Evolutionary conservation across 768 basidiomycete species (phyloP).

Genomic region (Hericium rajendrae): DNA sequence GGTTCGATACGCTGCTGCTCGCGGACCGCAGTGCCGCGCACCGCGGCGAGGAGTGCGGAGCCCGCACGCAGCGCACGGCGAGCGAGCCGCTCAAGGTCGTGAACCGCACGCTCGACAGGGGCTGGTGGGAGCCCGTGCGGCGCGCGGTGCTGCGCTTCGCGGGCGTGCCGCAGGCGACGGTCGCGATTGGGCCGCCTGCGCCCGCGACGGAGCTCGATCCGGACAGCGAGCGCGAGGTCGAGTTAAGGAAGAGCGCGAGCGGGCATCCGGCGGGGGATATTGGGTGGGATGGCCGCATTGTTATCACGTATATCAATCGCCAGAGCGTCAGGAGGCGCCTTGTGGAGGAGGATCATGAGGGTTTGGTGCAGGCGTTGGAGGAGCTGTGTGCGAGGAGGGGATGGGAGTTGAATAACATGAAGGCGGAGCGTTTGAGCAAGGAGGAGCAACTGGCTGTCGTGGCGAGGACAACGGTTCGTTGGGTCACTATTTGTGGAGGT

Average conservation of each 20-base stretch:
- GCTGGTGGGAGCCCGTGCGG: conserved; percentile 77
- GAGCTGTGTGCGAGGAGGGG: conserved; percentile 33
- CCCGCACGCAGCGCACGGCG: conserved; percentile 60
- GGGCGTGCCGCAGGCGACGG: conserved; percentile 30
- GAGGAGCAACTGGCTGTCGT: conserved; percentile 66
- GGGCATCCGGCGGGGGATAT: background rate
- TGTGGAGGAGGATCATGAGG: conserved; percentile 43
- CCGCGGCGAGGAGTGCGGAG: conserved; percentile 53
- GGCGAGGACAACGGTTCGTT: conserved; percentile 55
- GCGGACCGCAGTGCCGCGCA: conserved; percentile 72
- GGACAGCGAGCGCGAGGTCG: background rate
- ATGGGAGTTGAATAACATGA: conserved; percentile 55
- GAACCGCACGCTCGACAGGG: conserved; percentile 21
- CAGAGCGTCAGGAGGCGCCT: conserved; percentile 51
- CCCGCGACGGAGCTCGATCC: conserved; percentile 1
- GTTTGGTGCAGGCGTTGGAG: conserved; percentile 41
- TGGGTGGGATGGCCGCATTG: conserved; percentile 29
- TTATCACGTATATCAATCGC: conserved; percentile 67
- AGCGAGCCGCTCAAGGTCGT: conserved; percentile 42
- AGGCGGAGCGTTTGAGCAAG: conserved; percentile 57
- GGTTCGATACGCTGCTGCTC: conserved; percentile 61
- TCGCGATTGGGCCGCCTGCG: conserved; percentile 21
- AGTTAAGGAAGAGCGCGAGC: background rate
- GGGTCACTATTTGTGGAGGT: conserved; percentile 15
- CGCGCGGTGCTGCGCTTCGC: conserved; percentile 59